Evolutionary conservation across 495 filamentous ascomycete genomes (phyloP), one percentile per base, ranked within the genome.

Genomic region (Podospora pseudoanserina): DNA sequence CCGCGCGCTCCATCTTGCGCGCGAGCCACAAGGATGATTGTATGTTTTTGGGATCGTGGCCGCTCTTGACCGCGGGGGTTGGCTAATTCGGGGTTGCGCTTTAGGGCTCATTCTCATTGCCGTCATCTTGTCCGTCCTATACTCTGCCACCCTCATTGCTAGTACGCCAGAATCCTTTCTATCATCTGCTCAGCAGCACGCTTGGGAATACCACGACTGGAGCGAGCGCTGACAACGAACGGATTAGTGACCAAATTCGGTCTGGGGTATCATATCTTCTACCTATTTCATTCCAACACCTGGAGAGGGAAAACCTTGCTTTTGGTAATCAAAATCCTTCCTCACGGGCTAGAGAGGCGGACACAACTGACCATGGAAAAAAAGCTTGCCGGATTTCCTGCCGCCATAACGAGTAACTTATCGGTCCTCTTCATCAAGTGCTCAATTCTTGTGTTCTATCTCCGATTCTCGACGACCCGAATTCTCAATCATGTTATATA

Each of bases 21-120:
- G 56, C 18, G 1, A 65, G 73, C 26, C 66, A 70, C 61, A 63
- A 62, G 20, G 71, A 75, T 59, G 73, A 75, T 54, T 76, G 73
- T 73, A 61, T 62, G 74, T 59, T n/a, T 49, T 6, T 0, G 9
- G 39, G 39, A 19, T 57, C 59, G 19, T 16, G 19, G 7, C 59
- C 34, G 55, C 23, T 28, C 62, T 23, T 13, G 13, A 18, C 13
- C 56, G 13, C 39, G n/a, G 18, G 20, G 23, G 26, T 27, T 55
- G 32, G 27, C 27, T 23, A 55, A 15, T 18, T 39, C 44, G 4
- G 39, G 18, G 34, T 32, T 32, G 16, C 53, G 23, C 3, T 62
- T 15, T 16, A 71, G 66, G 66, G 55, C 54, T 66, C 26, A 66
- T 67, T 18, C 60, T 67, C 6, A 49, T 55, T 5, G 64, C 44